A percentile compares a stretch with the other conserved stretches of the same genome.
These are phyloP conservation scores for Ophiostoma australiae DNA, from an alignment of 2,329 filamentous ascomycete species.

Conservation along the genomic window DNA sequence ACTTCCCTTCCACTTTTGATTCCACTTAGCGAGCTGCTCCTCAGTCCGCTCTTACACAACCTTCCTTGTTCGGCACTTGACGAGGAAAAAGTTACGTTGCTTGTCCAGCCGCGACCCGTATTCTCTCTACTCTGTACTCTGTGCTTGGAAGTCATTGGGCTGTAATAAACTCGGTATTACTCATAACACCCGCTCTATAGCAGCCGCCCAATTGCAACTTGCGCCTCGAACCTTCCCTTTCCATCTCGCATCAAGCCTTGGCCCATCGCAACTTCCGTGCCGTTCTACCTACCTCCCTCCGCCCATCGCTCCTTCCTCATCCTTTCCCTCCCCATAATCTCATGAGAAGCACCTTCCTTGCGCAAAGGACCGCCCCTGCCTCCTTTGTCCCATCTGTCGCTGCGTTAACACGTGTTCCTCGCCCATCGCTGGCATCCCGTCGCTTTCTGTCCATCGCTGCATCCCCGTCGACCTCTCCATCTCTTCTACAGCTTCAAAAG, in stretches of 20 bases:
- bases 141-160: not conserved
- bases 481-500: slow-evolving; percentile 1
- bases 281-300: not conserved
- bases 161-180: not conserved
- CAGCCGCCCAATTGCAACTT: slow-evolving; percentile 10
- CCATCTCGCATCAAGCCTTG: slow-evolving; percentile 12
- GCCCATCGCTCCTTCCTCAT: not conserved
- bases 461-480: not conserved
- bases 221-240: slow-evolving; percentile 16
- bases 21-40: not conserved
- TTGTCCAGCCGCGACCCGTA: slow-evolving; percentile 12
- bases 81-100: slow-evolving; percentile 8
- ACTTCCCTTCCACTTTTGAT: not conserved
- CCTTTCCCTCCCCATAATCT: not conserved
- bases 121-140: not conserved
- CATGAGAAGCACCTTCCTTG: slow-evolving; percentile 21
- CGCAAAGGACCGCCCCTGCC: slow-evolving; percentile 23
- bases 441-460: slow-evolving; percentile 13
- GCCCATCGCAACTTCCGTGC: slow-evolving; percentile 16
- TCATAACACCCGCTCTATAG: not conserved
- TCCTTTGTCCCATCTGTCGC: slow-evolving; percentile 17
- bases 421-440: slow-evolving; percentile 1
- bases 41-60: slow-evolving; percentile 19
- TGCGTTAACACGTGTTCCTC: not conserved
- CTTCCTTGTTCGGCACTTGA: slow-evolving; percentile 24